Base-by-base conservation (phyloP, 2,329 filamentous ascomycete species). In the Sphaerulina vaccinii region DNA sequence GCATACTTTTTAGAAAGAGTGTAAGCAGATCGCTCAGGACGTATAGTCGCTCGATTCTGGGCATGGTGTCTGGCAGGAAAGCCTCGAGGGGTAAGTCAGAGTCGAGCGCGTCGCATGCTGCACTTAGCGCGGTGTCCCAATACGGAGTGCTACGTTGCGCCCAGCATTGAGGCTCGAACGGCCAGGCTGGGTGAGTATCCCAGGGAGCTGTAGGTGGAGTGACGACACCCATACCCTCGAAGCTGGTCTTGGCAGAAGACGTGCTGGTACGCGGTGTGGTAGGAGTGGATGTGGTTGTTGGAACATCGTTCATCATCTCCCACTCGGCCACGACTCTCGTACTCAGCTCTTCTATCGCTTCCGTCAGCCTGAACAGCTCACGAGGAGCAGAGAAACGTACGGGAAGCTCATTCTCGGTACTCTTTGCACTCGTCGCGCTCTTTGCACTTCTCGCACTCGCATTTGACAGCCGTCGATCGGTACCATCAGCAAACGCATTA, bases 331-430 rank as follows among this genome's bases (percentile, higher is more conserved):
- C 69, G 9, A 80, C 77, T 27, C 81, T 76, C 59, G 82, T 79
- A 22, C 74, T 74, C 60, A 83, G 67, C 61, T 79, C 76, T 64
- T 84, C 80, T 69, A 96, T 79, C 9, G 85, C 82, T 68, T 96
- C 89, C 4, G 90, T 96, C 64, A 99, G 80, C 66, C 86, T 85
- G 71, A 96, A 95, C 7, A 97, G 77, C 69, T 96, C 92, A 55
- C 88, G 84, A 1, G 93, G 92, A 1, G 90, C 90, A 9, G 90
- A 92, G 66, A 86, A 85, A 66, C 83, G 83, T 56, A 88, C 80
- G 53, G 79, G 81, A 68, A 59, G 65, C 44, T 62, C 56, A 47
- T 59, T 57, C n/a, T 51, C 56, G 35, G 16, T 49, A 21, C 27
- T 48, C 22, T 36, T 41, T 16, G 18, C 24, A 35, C 40, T 46